Evolutionary conservation across 1,284 basidiomycete species (phyloP), one percentile per base, ranked within the genome.

Genomic region (Exobasidium rhododendri): DNA sequence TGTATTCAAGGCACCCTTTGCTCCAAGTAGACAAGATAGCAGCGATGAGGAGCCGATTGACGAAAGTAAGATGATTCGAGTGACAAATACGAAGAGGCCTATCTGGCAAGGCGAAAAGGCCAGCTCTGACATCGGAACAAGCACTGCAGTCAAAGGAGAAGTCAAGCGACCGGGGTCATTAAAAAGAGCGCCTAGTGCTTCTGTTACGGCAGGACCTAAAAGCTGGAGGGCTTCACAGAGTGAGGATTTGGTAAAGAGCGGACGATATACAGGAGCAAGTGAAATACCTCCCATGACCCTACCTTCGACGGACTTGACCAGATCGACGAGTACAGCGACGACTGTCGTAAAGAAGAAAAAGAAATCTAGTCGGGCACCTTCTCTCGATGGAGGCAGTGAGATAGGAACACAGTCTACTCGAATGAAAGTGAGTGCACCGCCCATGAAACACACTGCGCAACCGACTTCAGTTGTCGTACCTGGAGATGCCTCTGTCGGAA

Each of bases 331-430:
- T 14, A 40, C 51, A 24, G 45, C 52, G 10, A 49, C 62, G 5
- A 63, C 64, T 20, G 61, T 54, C 51, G 55, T 43, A 26, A 65
- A 65, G 62, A 64, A 64, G 63, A 73, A 70, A 60, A 74, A 73
- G 64, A 69, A 68, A 62, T 71, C 67, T 59, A 70, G 70, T 61
- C 64, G 63, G 59, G 62, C 61, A 17, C n/a, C 66, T 28, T 56
- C 55, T 2, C 30, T 47, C 28, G 52, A 51, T 1, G 67, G 69
- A n/a, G 74, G 72, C 20, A 75, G 74, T 55, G 74, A 75, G 65
- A 65, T 75, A 11, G 74, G 74, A 6, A 75, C 74, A 11, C 62
- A 68, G 11, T 57, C 74, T 5, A 75, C 74, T 14, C 66, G 73
- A 13, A 61, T 66, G 10, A 35, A 44, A n/a, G 22, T 31, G 10